Percentiles rank a stretch among this genome's conserved stretches.
These are phyloP conservation scores for Gossypium turneri DNA, from an alignment of 345 rosid species.

Conservation along the genomic window DNA sequence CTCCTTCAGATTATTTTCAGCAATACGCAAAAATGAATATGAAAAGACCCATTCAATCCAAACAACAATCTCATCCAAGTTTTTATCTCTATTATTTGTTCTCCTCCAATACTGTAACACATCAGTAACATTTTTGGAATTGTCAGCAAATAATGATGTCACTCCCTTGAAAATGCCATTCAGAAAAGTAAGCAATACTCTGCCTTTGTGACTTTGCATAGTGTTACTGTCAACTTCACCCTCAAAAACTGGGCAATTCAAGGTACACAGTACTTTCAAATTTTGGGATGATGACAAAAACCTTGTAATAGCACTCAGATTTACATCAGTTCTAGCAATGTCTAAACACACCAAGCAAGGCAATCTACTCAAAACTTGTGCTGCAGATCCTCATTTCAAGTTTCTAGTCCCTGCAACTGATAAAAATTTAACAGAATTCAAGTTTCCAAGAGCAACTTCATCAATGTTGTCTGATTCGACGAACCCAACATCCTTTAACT, in stretches of 20 bases:
- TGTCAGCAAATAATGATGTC: conserved; percentile 51
- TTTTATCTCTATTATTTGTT: conserved; percentile 35
- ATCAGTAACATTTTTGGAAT: conserved; percentile 39
- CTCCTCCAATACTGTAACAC: conserved; percentile 57
- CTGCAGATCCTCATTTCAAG: conserved; percentile 63
- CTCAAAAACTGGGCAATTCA: conserved; percentile 64
- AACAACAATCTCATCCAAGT: conserved; percentile 50
- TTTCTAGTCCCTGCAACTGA: conserved; percentile 75
- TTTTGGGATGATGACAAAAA: conserved; percentile 53
- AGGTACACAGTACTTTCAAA: conserved; percentile 62
- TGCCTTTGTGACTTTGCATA: conserved; percentile 43
- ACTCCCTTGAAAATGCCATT: conserved; percentile 57
- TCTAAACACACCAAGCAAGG: conserved; percentile 59
- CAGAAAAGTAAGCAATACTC: conserved; percentile 45
- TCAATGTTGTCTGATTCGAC: conserved; percentile 65
- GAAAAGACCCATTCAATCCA: conserved; percentile 83
- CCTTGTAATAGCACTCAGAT: conserved; percentile 53
- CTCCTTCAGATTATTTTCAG: conserved; percentile 69
- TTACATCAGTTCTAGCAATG: conserved; percentile 74
- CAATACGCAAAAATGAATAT: conserved; percentile 60
- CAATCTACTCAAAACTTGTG: conserved; percentile 57
- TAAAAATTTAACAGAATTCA: conserved; percentile 53
- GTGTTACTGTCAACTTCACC: conserved; percentile 43
- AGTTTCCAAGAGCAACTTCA: conserved; percentile 59
- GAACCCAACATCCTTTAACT: conserved; percentile 60